Base-by-base conservation (phyloP, 2,329 filamentous ascomycete species). In the Seiridium unicorne region DNA sequence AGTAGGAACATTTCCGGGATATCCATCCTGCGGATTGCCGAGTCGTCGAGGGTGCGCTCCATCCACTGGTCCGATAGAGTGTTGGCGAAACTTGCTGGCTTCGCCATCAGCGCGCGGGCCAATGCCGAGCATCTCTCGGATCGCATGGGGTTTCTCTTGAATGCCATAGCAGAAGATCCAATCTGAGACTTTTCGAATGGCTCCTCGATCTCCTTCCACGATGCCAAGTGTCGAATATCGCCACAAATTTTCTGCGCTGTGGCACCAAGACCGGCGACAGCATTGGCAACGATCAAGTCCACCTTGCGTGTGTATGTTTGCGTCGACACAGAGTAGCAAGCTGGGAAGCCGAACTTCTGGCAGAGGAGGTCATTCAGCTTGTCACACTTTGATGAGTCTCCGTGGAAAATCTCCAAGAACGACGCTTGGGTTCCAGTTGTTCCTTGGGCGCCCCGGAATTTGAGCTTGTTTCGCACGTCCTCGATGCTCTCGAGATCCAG, bases 151-250 rank as follows among this genome's bases (percentile, higher is more conserved):
- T 82, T 82, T 55, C 86, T 82, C 79, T 89, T 89, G 79, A 89
- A 90, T 3, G 87, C 87, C 75, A 80, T 79, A 55, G 85, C 85
- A 51, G 80, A 84, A 59, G 79, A 83, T 18, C 87, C 87, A 64
- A 89, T 89, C 72, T 91, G 89, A 64, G 87, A 85, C 67, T 85
- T 85, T 74, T 90, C 88, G 66, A 90, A 90, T 1, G 88, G 88
- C 73, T 91, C 88, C 71, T 96, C 93, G 61, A 95, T 80, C 74
- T 96, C 92, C 81, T 97, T 96, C 76, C 87, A 31, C 9, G 42
- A 47, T 5, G 89, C 89, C 53, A 94, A 79, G 70, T 91, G 88
- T 54, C 90, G 83, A 65, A 95, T 62, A 38, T 64, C 62, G n/a
- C 46, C 46, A 18, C 61, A 61, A 38, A 64, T 60, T n/a, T 54